Conservation (phyloP, 2,329 filamentous ascomycete genomes). For the Aureobasidium musti region DNA sequence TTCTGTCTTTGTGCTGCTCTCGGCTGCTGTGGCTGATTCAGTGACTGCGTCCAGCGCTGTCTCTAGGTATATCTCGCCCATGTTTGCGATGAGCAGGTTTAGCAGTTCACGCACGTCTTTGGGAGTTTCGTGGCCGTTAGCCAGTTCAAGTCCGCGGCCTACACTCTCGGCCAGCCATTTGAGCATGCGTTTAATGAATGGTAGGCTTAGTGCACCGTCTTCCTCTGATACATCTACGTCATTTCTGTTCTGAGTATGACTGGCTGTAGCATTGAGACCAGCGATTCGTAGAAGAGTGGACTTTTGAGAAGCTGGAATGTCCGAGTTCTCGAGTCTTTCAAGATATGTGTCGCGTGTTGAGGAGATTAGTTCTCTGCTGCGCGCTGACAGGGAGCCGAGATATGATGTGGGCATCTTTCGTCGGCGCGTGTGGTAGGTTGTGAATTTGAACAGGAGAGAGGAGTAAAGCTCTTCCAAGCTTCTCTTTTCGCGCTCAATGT, state of each 20-base stretch:
- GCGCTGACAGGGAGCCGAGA: conserved; percentile 86
- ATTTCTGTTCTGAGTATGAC: conserved; percentile 59
- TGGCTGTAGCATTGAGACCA: conserved; percentile 67
- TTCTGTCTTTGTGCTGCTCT: conserved; percentile 72
- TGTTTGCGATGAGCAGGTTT: conserved; percentile 77
- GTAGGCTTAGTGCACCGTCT: conserved; percentile 78
- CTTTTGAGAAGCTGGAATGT: conserved; percentile 84
- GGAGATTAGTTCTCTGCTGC: conserved; percentile 83
- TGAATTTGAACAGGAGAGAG: conserved; percentile 93
- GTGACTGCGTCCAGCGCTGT: conserved; percentile 68
- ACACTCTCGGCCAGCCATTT: conserved; percentile 97
- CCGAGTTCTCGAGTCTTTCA: conserved; percentile 82
- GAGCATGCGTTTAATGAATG: conserved; percentile 96
- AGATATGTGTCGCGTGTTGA: conserved; percentile 90
- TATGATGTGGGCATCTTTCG: conserved; percentile 90
- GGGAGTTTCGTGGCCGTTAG: conserved; percentile 80
- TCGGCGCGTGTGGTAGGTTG: conserved; percentile 84
- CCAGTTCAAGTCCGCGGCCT: conserved; percentile 86
- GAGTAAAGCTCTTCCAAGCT: conserved; percentile 81
- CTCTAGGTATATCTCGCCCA: conserved; percentile 79
- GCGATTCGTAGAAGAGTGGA: conserved; percentile 87
- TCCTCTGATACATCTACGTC: conserved; percentile 90
- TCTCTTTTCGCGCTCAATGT: conserved; percentile 65
- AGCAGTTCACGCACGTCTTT: conserved; percentile 89
- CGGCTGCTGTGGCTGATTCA: conserved; percentile 73